Conservation (phyloP, 2,329 filamentous ascomycete genomes). For the Blastomyces percursus region DNA sequence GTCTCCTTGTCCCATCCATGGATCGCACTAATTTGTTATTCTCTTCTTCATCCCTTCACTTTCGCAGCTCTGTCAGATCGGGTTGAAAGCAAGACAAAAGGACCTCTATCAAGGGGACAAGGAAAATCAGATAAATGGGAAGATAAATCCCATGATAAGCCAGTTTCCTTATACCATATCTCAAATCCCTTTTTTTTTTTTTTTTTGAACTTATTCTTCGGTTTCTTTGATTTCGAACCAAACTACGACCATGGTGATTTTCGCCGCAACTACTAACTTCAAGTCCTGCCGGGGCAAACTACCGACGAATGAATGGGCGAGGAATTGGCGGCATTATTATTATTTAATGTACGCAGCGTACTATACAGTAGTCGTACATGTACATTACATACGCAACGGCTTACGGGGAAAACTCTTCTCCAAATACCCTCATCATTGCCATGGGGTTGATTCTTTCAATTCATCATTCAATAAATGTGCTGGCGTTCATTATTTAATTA, state of each 20-base stretch:
- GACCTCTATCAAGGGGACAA: not conserved
- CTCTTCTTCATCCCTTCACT: not conserved
- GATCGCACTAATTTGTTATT: not conserved
- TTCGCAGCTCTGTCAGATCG: not conserved
- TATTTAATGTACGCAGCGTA: not conserved
- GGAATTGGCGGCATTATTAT: not conserved
- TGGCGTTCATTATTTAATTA: too few species aligned
- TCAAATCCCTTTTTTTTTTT: not conserved
- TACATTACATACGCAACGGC: not conserved
- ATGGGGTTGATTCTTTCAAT: too few species aligned
- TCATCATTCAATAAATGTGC: too few species aligned
- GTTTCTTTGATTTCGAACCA: not conserved
- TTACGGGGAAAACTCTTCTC: not conserved
- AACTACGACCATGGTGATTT: not conserved
- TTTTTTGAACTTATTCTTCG: not conserved
- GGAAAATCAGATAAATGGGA: not conserved
- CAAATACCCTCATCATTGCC: not conserved
- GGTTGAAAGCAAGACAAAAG: not conserved
- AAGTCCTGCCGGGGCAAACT: not conserved
- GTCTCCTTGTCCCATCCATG: not conserved
- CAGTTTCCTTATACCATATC: not conserved
- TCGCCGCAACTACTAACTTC: not conserved
- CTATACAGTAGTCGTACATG: too few species aligned
- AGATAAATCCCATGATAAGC: not conserved
- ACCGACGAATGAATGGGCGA: not conserved